Percentiles rank a stretch among this genome's conserved stretches.
These are phyloP conservation scores for Starmerella stellata DNA, from an alignment of 805 yeast species.

Conservation along the genomic window DNA sequence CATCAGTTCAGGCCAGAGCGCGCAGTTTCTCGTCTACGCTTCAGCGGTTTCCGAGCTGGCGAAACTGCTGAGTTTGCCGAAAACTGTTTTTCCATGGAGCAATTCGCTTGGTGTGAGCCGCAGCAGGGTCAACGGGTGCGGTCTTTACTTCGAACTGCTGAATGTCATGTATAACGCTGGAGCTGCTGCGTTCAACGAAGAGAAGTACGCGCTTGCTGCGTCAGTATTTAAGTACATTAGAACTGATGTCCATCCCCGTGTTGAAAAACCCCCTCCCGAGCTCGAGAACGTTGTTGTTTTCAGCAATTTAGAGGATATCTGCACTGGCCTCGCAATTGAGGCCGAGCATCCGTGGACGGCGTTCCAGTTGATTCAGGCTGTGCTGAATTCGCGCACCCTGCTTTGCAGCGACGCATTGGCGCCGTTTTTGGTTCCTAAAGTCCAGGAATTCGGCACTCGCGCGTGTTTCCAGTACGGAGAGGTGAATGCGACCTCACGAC, in stretches of 20 bases:
- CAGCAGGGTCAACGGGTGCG: conserved; percentile 28
- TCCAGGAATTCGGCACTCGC: background rate
- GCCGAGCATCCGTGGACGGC: background rate
- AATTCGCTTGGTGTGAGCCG: conserved; percentile 44
- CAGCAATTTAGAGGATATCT: background rate
- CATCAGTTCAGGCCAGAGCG: background rate
- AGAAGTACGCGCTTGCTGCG: background rate
- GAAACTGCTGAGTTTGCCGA: background rate
- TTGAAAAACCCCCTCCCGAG: conserved; percentile 4
- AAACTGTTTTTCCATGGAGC: conserved; percentile 35
- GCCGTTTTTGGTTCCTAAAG: background rate
- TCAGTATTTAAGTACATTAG: background rate
- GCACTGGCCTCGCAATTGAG: background rate
- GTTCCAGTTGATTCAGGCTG: background rate
- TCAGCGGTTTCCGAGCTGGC: background rate
- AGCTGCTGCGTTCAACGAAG: background rate
- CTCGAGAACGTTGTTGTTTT: background rate
- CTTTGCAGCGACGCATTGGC: background rate
- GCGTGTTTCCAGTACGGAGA: background rate
- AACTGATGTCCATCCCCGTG: background rate
- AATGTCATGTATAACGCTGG: conserved; percentile 53
- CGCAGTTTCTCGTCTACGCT: background rate
- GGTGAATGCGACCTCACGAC: background rate
- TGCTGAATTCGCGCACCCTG: background rate
- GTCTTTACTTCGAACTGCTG: conserved; percentile 41